These are phyloP conservation scores for Miscanthus lutarioriparius DNA, from an alignment of 176 grass and related monocot species.

Conservation along the genomic window DNA sequence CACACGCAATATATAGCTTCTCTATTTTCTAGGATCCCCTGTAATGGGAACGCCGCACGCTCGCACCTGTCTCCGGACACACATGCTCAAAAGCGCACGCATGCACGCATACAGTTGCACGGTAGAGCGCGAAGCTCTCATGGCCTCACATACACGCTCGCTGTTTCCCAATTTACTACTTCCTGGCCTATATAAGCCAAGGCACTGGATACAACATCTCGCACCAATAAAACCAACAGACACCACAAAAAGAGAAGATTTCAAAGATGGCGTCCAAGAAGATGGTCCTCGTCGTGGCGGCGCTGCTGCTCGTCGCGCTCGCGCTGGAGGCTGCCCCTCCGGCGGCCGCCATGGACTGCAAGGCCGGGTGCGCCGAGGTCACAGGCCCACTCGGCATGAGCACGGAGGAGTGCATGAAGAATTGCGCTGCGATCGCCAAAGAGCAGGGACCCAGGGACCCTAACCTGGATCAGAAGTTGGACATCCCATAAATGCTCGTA, in stretches of 20 bases:
- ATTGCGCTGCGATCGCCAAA: background rate
- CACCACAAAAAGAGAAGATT: background rate
- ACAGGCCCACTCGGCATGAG: no score
- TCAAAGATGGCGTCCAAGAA: background rate
- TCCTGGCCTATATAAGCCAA: background rate
- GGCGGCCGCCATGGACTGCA: conserved; percentile 5
- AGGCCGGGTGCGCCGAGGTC: background rate
- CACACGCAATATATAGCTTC: no score
- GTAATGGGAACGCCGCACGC: no score
- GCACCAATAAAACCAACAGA: background rate
- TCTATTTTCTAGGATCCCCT: no score
- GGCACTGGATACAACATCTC: background rate
- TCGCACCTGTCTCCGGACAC: no score
- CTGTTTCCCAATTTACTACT: background rate
- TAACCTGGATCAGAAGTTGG: background rate
- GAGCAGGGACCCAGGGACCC: background rate
- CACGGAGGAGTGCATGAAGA: background rate
- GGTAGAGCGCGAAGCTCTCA: background rate
- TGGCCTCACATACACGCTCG: background rate
- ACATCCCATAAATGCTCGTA: background rate
- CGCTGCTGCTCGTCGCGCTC: background rate
- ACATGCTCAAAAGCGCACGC: no score
- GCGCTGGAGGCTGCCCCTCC: background rate
- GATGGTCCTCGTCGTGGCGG: background rate
- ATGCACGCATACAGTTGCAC: no score